A percentile compares a stretch with the other conserved stretches of the same genome.
phyloP scores from a whole-genome alignment of 2,329 filamentous ascomycete species.

The Aspergillus tamarii region DNA sequence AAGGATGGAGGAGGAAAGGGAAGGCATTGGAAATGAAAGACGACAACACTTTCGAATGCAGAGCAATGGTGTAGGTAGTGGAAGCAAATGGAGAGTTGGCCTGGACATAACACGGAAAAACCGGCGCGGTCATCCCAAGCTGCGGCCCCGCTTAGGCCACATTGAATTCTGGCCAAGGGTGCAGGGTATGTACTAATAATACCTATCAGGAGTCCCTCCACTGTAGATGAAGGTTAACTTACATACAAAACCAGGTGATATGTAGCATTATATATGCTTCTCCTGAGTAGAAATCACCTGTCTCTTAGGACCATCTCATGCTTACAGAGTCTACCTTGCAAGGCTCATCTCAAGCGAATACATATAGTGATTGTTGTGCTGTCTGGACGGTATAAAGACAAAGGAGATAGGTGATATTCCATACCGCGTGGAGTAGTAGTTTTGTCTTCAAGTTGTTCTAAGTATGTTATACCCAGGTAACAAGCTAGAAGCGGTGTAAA shows the following conservation, averaged over 20 bases:
- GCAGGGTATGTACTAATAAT: not conserved
- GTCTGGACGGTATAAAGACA: not conserved
- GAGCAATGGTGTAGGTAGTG: conserved; percentile 1
- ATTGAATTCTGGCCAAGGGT: not conserved
- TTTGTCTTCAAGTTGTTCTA: not conserved
- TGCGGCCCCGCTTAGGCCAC: conserved; percentile 19
- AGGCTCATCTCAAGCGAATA: not conserved
- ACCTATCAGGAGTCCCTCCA: not conserved
- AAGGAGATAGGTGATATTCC: not conserved
- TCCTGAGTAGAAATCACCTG: not conserved
- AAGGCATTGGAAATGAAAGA: conserved; percentile 1
- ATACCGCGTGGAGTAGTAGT: not conserved
- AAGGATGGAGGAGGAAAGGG: conserved; percentile 1
- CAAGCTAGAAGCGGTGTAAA: not conserved
- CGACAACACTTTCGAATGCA: not conserved
- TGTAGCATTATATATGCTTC: not conserved
- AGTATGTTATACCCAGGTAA: not conserved
- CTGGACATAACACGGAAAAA: conserved; percentile 27
- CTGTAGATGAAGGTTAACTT: not conserved
- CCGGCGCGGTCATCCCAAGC: conserved; percentile 15
- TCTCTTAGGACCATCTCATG: not conserved
- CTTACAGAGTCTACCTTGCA: not conserved
- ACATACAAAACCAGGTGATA: not conserved
- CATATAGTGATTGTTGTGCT: not conserved
- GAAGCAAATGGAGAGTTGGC: conserved; percentile 27